phyloP scores from a whole-genome alignment of 202 grass and related monocot species.

The Musa balbisiana region DNA sequence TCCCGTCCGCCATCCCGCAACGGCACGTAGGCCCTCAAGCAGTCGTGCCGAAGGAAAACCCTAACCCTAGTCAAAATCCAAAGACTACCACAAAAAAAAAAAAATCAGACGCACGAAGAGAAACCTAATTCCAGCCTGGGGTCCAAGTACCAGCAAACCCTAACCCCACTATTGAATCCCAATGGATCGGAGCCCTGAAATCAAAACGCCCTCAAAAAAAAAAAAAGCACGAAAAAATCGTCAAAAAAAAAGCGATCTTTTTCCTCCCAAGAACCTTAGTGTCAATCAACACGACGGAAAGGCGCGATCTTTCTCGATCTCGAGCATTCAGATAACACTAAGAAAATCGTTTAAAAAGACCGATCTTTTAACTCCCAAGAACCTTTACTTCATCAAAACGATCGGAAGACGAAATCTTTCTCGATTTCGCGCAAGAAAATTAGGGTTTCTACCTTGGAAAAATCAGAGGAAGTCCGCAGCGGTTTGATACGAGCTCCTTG shows the following conservation, averaged over 20 bases:
- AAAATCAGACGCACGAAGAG: background rate
- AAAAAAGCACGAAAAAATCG: background rate
- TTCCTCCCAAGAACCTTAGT: background rate
- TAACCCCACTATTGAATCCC: background rate
- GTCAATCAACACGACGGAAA: background rate
- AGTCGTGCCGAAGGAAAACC: background rate
- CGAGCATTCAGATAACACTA: background rate
- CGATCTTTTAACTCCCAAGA: background rate
- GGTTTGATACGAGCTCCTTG: background rate
- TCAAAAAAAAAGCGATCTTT: too few species aligned
- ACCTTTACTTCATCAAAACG: background rate
- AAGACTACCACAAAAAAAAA: background rate
- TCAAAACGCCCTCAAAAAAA: background rate
- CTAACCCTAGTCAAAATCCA: constrained; percentile 39
- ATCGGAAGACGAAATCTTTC: background rate
- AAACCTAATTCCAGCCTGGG: background rate
- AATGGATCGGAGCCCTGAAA: background rate
- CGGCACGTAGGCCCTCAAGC: constrained; percentile 5
- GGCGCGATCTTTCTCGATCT: constrained; percentile 1
- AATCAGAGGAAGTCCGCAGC: background rate
- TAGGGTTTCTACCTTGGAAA: constrained; percentile 22
- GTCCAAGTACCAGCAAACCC: background rate
- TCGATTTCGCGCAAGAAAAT: background rate
- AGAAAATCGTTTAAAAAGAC: too few species aligned
- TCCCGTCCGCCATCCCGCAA: constrained; percentile 31